These are phyloP conservation scores for Diaporthe batatas DNA, from an alignment of 2,329 filamentous ascomycete species.

Conservation along the genomic window DNA sequence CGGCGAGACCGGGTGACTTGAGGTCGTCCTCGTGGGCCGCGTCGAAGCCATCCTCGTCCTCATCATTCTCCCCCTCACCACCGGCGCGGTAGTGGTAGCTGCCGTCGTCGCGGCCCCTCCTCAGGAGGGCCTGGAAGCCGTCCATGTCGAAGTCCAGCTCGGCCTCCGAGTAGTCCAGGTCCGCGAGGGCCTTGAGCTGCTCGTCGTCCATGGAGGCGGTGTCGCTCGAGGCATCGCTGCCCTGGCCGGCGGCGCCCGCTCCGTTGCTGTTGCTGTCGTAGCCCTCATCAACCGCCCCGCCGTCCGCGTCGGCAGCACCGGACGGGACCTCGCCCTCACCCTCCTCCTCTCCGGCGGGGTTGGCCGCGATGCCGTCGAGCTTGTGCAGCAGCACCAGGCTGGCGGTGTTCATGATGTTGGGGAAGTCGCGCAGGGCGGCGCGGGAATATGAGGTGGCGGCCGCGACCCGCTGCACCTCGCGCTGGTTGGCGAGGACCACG, in stretches of 20 bases:
- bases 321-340: no score
- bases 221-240: constrained; percentile 3
- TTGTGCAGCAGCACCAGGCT: constrained; percentile 34
- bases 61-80: not conserved
- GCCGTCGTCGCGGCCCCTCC: constrained; percentile 19
- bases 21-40: constrained; percentile 27
- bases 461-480: not conserved
- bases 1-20: not conserved
- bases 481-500: not conserved
- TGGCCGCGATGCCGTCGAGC: constrained; percentile 27
- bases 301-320: not conserved
- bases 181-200: constrained; percentile 38
- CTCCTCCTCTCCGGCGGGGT: not conserved
- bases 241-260: not conserved
- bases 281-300: not conserved
- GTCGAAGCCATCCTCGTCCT: not conserved
- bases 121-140: constrained; percentile 34
- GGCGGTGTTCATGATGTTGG: constrained; percentile 28
- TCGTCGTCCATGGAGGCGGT: constrained; percentile 34
- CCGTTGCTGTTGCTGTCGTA: not conserved
- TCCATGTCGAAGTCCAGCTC: constrained; percentile 32
- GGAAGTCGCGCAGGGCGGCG: constrained; percentile 6
- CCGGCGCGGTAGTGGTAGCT: not conserved
- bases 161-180: constrained; percentile 37
- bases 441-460: no score